These are phyloP conservation scores for Phylloporus arenicola DNA, from an alignment of 768 basidiomycete species.

Conservation along the genomic window DNA sequence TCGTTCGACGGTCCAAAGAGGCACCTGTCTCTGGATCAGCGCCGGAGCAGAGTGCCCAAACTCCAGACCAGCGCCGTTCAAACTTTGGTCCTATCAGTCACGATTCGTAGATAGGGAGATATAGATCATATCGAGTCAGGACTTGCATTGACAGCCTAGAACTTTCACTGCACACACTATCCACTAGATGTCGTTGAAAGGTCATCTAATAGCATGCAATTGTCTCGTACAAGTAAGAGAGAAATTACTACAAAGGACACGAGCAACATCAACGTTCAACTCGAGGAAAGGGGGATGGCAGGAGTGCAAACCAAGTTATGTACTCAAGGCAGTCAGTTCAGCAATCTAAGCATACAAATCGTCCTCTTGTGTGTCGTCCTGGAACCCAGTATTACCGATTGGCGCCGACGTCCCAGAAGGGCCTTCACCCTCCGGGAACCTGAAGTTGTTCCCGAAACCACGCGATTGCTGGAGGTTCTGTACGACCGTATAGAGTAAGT, in stretches of 20 bases:
- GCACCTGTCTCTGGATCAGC: background rate
- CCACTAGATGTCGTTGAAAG: background rate
- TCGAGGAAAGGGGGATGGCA: background rate
- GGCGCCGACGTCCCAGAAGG: slow-evolving; percentile 34
- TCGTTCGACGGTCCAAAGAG: slow-evolving; percentile 3
- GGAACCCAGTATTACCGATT: slow-evolving; percentile 71
- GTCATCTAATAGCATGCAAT: slow-evolving; percentile 9
- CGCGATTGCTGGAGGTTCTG: slow-evolving; percentile 88
- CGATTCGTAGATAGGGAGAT: background rate
- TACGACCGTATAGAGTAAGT: slow-evolving; percentile 2
- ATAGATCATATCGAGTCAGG: no score
- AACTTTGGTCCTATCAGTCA: background rate
- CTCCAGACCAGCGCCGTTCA: no score
- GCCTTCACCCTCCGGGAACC: slow-evolving; percentile 82
- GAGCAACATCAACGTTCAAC: background rate
- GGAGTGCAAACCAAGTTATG: background rate
- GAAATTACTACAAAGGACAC: slow-evolving; percentile 7
- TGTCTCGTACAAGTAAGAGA: slow-evolving; percentile 1
- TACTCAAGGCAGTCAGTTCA: background rate
- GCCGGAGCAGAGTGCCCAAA: background rate
- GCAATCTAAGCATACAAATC: slow-evolving; percentile 74
- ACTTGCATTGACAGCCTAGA: no score
- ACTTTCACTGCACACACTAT: background rate
- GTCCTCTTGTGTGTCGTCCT: slow-evolving; percentile 83
- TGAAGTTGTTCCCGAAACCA: slow-evolving; percentile 92